These are phyloP conservation scores for Paraglomus occultum DNA, from an alignment of 192 early-diverging fungal species.

Conservation along the genomic window DNA sequence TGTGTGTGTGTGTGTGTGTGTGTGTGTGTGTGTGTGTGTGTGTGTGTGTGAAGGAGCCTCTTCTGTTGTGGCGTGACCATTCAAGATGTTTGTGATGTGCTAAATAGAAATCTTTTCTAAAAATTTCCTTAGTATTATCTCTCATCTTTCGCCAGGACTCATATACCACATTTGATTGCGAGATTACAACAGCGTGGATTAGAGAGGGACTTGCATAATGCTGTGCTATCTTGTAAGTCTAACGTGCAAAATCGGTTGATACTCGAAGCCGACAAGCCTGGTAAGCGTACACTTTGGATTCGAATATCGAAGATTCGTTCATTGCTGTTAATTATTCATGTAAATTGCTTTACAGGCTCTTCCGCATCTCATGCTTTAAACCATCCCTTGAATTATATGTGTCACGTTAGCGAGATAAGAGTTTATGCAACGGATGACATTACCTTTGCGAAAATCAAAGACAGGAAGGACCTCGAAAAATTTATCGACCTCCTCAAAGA, in stretches of 20 bases:
- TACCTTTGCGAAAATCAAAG: constrained; percentile 35
- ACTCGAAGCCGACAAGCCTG: too few relatives aligned
- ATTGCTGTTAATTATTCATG: too few relatives aligned
- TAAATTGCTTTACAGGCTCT: too few relatives aligned
- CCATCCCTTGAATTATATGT: constrained; percentile 46
- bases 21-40: too few relatives aligned
- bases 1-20: too few relatives aligned
- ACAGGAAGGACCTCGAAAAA: constrained; percentile 21
- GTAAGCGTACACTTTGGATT: too few relatives aligned
- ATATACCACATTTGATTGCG: constrained; percentile 42
- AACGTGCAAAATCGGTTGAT: too few relatives aligned
- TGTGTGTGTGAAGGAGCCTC: not conserved
- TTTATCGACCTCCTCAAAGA: constrained; percentile 46
- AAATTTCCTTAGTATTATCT: constrained; percentile 64
- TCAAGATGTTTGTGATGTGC: not conserved
- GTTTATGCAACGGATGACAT: constrained; percentile 37
- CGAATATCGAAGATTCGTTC: too few relatives aligned
- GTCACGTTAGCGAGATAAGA: constrained; percentile 35
- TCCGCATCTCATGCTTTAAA: not conserved
- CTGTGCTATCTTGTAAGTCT: too few relatives aligned
- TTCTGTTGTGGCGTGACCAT: not conserved
- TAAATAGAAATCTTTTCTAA: not conserved
- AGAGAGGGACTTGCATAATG: too few relatives aligned
- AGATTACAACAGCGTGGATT: too few relatives aligned
- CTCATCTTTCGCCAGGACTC: constrained; percentile 72